These are phyloP conservation scores for Miscanthus lutarioriparius DNA, from an alignment of 176 grass and related monocot genomes.

Conservation along the genomic window DNA sequence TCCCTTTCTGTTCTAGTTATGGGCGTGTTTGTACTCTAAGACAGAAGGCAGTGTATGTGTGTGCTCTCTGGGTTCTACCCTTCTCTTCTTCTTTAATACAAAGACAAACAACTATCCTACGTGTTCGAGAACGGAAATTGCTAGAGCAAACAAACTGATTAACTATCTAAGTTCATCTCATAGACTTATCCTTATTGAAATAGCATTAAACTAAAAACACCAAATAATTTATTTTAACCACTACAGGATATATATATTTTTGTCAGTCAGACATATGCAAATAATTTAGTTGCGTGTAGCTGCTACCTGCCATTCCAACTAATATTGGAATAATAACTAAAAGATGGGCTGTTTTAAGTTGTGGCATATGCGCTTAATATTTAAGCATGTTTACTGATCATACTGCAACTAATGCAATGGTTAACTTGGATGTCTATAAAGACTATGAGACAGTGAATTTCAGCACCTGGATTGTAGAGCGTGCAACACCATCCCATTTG, in stretches of 20 bases:
- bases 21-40: not conserved
- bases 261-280: not conserved
- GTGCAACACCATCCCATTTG: constrained; percentile 99
- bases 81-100: not conserved
- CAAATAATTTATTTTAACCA: not conserved
- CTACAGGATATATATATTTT: not conserved
- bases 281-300: not conserved
- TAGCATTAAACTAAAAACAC: not conserved
- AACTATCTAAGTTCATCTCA: not conserved
- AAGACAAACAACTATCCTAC: not conserved
- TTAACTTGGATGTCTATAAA: not conserved
- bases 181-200: not conserved
- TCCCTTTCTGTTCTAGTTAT: not conserved
- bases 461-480: constrained; percentile 79
- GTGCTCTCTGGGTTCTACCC: not conserved
- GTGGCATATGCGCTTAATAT: not conserved
- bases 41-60: not conserved
- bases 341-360: not conserved
- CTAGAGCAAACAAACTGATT: not conserved
- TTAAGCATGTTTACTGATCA: not conserved
- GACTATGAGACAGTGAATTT: not conserved
- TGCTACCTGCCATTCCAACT: constrained; percentile 7
- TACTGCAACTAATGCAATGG: not conserved
- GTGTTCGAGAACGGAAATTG: not conserved
- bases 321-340: not conserved